Evolutionary conservation across 441 rosid genomes (phyloP).

Genomic region (Populus trichocarpa): DNA sequence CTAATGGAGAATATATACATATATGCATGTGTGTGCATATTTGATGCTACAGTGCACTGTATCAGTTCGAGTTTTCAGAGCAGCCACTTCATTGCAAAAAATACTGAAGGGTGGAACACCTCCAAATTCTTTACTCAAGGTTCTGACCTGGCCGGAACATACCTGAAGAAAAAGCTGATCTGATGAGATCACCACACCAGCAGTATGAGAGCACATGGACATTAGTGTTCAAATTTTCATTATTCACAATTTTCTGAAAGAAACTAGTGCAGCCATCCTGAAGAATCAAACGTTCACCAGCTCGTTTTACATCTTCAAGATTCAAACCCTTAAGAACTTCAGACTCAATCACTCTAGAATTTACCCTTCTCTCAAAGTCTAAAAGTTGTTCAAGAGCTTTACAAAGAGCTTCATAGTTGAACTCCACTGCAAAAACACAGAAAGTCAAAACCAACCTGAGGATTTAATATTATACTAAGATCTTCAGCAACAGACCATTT

Average conservation of each 20-base stretch:
- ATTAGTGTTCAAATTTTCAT: constrained; percentile 47
- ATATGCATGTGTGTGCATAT: background rate
- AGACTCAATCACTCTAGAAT: constrained; percentile 75
- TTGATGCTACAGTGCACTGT: background rate
- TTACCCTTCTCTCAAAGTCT: constrained; percentile 70
- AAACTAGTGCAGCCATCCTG: constrained; percentile 75
- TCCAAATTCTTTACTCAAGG: background rate
- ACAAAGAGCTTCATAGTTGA: constrained; percentile 59
- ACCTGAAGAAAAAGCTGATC: constrained; percentile 75
- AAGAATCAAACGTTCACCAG: constrained; percentile 71
- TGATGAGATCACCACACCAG: constrained; percentile 94
- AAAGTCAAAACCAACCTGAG: background rate
- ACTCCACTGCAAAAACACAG: constrained; percentile 47
- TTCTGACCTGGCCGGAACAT: constrained; percentile 6
- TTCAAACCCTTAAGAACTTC: constrained; percentile 77
- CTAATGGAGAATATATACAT: background rate
- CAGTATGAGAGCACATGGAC: constrained; percentile 79
- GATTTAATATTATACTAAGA: constrained; percentile 2
- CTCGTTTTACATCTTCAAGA: constrained; percentile 79
- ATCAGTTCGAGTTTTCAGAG: background rate
- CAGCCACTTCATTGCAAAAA: background rate
- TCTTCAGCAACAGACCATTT: constrained; percentile 1
- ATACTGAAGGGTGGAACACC: background rate
- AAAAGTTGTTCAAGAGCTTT: constrained; percentile 70
- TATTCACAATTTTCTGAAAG: constrained; percentile 54